Percentiles rank a stretch among this genome's conserved stretches.
Evolutionary conservation across 31 red algal species (phyloP).

Genomic region (Odonthalia washingtoniensis): DNA sequence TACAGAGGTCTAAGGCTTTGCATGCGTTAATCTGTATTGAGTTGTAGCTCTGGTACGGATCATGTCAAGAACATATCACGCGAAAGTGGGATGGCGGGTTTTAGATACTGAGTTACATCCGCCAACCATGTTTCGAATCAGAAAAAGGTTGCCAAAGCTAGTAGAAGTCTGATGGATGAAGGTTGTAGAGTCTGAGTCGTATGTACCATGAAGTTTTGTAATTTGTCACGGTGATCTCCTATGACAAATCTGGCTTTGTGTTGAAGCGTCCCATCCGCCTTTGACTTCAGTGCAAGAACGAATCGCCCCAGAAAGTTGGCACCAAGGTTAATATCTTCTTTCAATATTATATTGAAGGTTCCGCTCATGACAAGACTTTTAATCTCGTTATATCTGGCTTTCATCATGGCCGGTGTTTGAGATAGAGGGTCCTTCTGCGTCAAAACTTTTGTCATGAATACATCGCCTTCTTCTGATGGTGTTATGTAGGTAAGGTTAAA

Average conservation of each 20-base stretch:
- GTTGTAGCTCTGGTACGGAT: slow-evolving; percentile 38
- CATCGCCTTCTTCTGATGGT: no score
- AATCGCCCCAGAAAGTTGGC: slow-evolving; percentile 41
- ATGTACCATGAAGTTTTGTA: slow-evolving; percentile 52
- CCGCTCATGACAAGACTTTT: neutral
- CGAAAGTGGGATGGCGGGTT: slow-evolving; percentile 11
- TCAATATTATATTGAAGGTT: slow-evolving; percentile 37
- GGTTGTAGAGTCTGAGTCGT: slow-evolving; percentile 31
- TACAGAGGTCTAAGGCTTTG: slow-evolving; percentile 42
- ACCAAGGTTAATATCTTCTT: slow-evolving; percentile 32
- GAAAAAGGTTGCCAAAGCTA: neutral
- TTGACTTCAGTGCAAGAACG: slow-evolving; percentile 46
- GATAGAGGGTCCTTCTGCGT: no score
- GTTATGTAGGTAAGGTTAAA: no score
- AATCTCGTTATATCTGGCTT: no score
- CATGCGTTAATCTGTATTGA: slow-evolving; percentile 20
- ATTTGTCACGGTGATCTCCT: slow-evolving; percentile 20
- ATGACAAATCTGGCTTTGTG: slow-evolving; percentile 34
- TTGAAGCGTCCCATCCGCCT: slow-evolving; percentile 1
- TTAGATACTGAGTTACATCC: slow-evolving; percentile 49
- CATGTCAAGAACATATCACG: slow-evolving; percentile 42
- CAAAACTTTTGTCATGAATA: no score
- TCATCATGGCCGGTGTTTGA: no score
- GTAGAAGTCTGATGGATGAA: slow-evolving; percentile 34
- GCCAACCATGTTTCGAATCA: slow-evolving; percentile 19